Evolutionary conservation across 2,329 filamentous ascomycete genomes (phyloP).

Genomic region (Pseudogymnoascus sp.): DNA sequence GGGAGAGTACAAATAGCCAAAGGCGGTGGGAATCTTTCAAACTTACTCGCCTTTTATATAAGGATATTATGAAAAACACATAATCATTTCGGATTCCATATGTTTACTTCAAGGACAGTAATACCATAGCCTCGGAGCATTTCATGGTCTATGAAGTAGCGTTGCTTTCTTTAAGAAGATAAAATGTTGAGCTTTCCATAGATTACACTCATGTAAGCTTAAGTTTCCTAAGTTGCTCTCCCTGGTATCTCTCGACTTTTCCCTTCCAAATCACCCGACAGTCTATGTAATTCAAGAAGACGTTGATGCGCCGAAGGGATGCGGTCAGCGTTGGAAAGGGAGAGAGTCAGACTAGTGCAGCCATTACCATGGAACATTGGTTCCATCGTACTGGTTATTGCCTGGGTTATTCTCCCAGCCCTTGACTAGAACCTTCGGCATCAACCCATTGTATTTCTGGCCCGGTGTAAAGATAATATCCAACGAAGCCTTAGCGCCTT

Average conservation of each 20-base stretch:
- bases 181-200: too few relatives aligned
- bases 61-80: too few relatives aligned
- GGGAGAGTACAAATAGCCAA: background rate
- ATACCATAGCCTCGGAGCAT: too few relatives aligned
- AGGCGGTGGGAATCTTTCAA: background rate
- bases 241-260: background rate
- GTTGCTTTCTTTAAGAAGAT: too few relatives aligned
- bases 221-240: too few relatives aligned
- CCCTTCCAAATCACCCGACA: background rate
- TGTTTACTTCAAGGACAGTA: too few relatives aligned
- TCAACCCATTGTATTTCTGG: constrained; percentile 11
- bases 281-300: background rate
- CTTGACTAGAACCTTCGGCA: constrained; percentile 12
- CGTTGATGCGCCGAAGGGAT: background rate
- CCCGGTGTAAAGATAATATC: constrained; percentile 10
- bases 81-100: too few relatives aligned
- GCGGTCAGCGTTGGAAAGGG: background rate
- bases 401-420: constrained; percentile 13
- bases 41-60: background rate
- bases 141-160: too few relatives aligned
- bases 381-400: constrained; percentile 6
- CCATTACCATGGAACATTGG: background rate
- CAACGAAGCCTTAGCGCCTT: constrained; percentile 28
- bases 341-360: background rate
- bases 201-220: too few relatives aligned